Evolutionary conservation across 345 rosid genomes (phyloP), one percentile per base, ranked within the genome.

Genomic region (Diplotaxis tenuifolia): DNA sequence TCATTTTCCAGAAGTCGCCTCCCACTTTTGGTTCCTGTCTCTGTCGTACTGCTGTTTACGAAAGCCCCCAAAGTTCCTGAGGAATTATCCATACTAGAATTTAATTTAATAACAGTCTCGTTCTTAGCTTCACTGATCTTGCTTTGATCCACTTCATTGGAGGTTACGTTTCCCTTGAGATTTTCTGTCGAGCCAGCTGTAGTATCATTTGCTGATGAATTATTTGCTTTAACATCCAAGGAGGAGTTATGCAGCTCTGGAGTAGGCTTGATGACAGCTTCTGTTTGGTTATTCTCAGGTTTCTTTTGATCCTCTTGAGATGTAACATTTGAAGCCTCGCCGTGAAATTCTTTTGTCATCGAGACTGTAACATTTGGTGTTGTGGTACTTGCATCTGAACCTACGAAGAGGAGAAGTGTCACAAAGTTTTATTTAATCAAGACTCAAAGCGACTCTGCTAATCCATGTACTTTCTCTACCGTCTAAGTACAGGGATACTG

Each of bases 1-100:
- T 78, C 69, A 79, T 87, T 89, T 81, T 88, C 89, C 66, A 96
- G 78, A 83, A 96, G 96, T 32, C 88, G 86, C 76, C 99, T 88
- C 74, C 84, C 84, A 75, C 85, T 74, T 70, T 67, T 84, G 74
- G 85, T 72, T 76, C 78, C 82, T 27, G 67, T 84, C 68, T 75
- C 83, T 58, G 68, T n/a, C 52, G 77, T 56, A 77, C 64, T 75
- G 72, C 76, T 78, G 63, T 55, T 79, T 73, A 73, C 84, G 11
- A 65, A 38, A 18, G 83, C 72, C 15, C 69, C 86, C 55, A 70
- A 58, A 22, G 59, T 70, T 65, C 61, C 65, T 23, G 84, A 72
- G 57, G 87, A 76, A 81, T 85, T 83, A 73, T 49, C 80, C 32
- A 20, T 70, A 31, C 70, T 66, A 12, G 79, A 68, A 49, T 82